Percentiles rank a stretch among this genome's conserved stretches.
Conservation (phyloP, 1,284 basidiomycete genomes). For the Heterobasidion parviporum region DNA sequence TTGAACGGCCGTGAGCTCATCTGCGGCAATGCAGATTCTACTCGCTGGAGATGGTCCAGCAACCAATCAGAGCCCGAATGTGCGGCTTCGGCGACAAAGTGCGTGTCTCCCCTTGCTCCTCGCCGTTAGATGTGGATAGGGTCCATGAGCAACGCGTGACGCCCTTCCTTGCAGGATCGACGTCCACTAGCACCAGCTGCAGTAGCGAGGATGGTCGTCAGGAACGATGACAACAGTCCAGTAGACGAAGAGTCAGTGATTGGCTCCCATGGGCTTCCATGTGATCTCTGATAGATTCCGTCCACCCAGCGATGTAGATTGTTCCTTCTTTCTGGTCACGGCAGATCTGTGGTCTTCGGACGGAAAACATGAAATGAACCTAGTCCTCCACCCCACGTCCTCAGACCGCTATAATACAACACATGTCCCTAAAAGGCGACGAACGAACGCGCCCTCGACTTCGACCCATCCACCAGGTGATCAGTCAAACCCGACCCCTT, state of each 20-base stretch:
- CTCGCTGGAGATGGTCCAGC: conserved; percentile 76
- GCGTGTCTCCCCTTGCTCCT: conserved; percentile 14
- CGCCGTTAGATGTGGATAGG: neutral
- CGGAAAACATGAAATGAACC: conserved; percentile 73
- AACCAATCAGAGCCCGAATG: conserved; percentile 84
- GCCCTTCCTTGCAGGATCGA: conserved; percentile 56
- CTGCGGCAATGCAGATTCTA: conserved; percentile 49
- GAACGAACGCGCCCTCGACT: conserved; percentile 17
- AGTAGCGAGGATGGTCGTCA: conserved; percentile 74
- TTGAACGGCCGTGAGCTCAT: conserved; percentile 6
- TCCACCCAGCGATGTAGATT: conserved; percentile 64
- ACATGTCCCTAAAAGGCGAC: conserved; percentile 44
- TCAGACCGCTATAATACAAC: conserved; percentile 60
- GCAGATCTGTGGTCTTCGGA: conserved; percentile 86
- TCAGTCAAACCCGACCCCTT: neutral
- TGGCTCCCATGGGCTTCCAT: conserved; percentile 1
- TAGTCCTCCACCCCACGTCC: conserved; percentile 78
- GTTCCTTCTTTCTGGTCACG: conserved; percentile 79
- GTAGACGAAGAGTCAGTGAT: conserved; percentile 70
- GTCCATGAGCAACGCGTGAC: neutral
- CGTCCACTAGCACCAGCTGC: conserved; percentile 85
- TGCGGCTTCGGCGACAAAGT: conserved; percentile 95
- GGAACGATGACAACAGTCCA: conserved; percentile 54
- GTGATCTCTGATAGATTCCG: conserved; percentile 7
- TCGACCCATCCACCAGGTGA: conserved; percentile 3